Base-by-base conservation (phyloP, 1,284 basidiomycete species). In the Moniliophthora roreri region DNA sequence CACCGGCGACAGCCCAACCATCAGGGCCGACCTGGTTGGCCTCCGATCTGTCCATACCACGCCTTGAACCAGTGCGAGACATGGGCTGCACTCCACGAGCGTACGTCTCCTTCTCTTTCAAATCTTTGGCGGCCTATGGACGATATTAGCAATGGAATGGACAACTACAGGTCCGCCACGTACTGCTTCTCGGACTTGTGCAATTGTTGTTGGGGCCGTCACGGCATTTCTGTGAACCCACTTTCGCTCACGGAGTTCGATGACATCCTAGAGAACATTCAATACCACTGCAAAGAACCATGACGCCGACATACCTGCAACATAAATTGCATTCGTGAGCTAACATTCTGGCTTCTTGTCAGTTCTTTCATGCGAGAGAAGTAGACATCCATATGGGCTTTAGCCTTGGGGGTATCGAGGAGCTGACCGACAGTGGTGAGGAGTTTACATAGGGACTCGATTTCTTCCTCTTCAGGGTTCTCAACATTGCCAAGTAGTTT, bases 391-490 rank as follows among this genome's bases (percentile, higher is more conserved):
- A 98, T 91, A 64, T 93, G 89, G 15, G 81, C 84, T 48, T 82
- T 81, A 40, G 91, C 91, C 76, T 93, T 94, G 18, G 72, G 69
- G 1, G 83, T 84, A 66, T 98, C 95, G 56, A 97, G 82, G 38
- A 83, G 76, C 56, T 79, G 78, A 50, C 96, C 96, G 54, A 98
- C 92, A 6, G 95, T 98, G 39, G 87, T 83, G 56, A 98, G 73
- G 51, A 98, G 81, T 71, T 95, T 94, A 80, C 93, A 97, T 58
- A 98, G 82, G 46, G 89, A 93, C 78, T 98, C 96, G 61, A 98
- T 91, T 67, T 98, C 95, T 73, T 98, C 96, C 73, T 98, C 96
- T 67, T 98, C 94, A 0, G 95, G 95, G 65, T 93, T 91, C 56
- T 93, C 87, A 54, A 95, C 89, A 67, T 98, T 97, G 58, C 87